phyloP scores from a whole-genome alignment of 495 filamentous ascomycete genomes.

The Achaetomiella virescens region DNA sequence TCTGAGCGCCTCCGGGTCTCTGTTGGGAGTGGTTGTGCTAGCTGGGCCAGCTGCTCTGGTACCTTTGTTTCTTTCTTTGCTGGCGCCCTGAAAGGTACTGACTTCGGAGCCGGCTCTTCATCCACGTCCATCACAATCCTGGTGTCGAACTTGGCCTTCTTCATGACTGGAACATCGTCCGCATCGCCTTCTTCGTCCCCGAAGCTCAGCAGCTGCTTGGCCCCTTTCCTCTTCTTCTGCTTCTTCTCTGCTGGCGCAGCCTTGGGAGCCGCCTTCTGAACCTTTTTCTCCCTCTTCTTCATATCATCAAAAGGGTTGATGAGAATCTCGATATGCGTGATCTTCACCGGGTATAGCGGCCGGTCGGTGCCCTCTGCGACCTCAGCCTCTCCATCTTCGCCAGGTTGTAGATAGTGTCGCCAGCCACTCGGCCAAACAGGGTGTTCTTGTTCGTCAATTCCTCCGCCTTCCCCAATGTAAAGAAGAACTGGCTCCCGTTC shows the following conservation, averaged over 20 bases:
- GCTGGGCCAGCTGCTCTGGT: slow-evolving; percentile 27
- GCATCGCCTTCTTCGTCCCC: slow-evolving; percentile 76
- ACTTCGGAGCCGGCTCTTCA: slow-evolving; percentile 25
- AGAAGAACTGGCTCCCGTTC: slow-evolving; percentile 95
- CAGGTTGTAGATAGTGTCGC: slow-evolving; percentile 92
- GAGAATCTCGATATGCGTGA: slow-evolving; percentile 73
- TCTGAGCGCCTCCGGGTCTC: slow-evolving; percentile 25
- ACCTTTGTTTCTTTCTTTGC: slow-evolving; percentile 30
- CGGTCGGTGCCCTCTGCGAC: slow-evolving; percentile 72
- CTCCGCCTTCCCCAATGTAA: slow-evolving; percentile 75
- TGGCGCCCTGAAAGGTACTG: slow-evolving; percentile 21
- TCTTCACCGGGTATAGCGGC: slow-evolving; percentile 78
- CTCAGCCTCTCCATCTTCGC: slow-evolving; percentile 87
- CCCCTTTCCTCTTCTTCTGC: slow-evolving; percentile 68
- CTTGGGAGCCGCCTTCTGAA: slow-evolving; percentile 35
- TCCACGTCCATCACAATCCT: slow-evolving; percentile 63
- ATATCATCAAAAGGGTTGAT: slow-evolving; percentile 89
- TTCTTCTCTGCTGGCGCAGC: slow-evolving; percentile 50
- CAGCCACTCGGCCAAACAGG: slow-evolving; percentile 85
- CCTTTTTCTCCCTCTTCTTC: slow-evolving; percentile 57
- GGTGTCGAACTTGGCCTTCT: slow-evolving; percentile 89
- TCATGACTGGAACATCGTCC: slow-evolving; percentile 56
- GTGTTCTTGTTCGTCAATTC: slow-evolving; percentile 88
- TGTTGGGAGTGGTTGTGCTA: slow-evolving; percentile 2
- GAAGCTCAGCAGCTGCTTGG: slow-evolving; percentile 83